A percentile compares a stretch with the other conserved stretches of the same genome.
Evolutionary conservation across 2,329 filamentous ascomycete species (phyloP).

Genomic region (Diaporthe nobilis): DNA sequence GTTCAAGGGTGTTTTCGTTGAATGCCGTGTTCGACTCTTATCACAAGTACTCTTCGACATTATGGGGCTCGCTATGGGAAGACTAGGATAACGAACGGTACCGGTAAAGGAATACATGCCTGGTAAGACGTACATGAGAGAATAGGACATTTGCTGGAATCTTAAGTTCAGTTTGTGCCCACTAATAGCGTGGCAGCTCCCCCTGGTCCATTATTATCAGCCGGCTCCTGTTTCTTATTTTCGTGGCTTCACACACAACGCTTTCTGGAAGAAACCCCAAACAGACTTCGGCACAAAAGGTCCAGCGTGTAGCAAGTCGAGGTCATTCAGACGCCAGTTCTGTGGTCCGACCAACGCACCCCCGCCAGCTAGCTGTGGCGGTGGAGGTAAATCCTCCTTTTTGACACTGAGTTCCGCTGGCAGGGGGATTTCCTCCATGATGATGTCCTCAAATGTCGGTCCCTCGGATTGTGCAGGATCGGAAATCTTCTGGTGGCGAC

Average conservation of each 20-base stretch:
- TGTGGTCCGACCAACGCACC: not conserved
- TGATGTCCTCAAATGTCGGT: not conserved
- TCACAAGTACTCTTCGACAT: not conserved
- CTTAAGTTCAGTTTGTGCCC: not conserved
- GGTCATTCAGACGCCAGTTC: not conserved
- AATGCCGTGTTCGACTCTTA: not conserved
- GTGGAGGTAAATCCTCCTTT: not conserved
- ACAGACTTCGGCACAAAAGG: not conserved
- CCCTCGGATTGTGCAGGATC: not conserved
- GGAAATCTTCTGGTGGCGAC: rapidly evolving
- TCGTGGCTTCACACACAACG: not conserved
- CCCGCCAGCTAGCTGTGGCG: no score
- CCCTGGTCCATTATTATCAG: not conserved
- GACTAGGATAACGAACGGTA: no score
- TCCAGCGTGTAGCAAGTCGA: not conserved
- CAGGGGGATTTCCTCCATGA: not conserved
- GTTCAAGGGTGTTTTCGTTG: not conserved
- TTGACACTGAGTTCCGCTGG: not conserved
- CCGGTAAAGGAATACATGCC: no score
- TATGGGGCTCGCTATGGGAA: not conserved
- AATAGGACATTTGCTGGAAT: no score
- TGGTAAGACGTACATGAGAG: no score
- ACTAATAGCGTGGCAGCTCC: no score
- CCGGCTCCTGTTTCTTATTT: not conserved
- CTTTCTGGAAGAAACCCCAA: constrained; percentile 9